Conservation (phyloP, 1,139 yeast genomes). For the Geotrichum candidum region DNA sequence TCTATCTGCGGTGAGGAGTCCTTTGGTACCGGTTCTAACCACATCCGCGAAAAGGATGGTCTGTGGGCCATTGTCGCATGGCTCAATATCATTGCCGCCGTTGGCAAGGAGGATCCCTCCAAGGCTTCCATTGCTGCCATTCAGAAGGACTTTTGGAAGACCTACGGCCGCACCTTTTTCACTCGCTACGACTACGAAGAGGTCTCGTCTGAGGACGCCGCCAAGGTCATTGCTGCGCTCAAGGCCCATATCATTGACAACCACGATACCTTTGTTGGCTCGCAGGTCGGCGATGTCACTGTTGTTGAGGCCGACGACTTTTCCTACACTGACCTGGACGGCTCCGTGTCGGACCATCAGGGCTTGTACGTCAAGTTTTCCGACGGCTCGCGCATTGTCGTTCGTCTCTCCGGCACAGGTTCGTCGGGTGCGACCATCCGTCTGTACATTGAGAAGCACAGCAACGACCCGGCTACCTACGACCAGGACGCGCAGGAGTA, state of each 20-base stretch:
- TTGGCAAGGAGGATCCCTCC: constrained; percentile 45
- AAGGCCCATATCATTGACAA: constrained; percentile 42
- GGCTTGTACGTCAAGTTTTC: constrained; percentile 80
- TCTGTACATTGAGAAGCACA: constrained; percentile 82
- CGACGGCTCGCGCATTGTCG: constrained; percentile 80
- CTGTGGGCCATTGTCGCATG: constrained; percentile 97
- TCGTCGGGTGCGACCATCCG: constrained; percentile 97
- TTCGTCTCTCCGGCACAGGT: constrained; percentile 95
- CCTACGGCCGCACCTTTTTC: constrained; percentile 95
- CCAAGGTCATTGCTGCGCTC: constrained; percentile 56
- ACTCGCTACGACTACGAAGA: constrained; percentile 93
- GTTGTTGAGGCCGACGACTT: constrained; percentile 81
- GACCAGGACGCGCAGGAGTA: constrained; percentile 58
- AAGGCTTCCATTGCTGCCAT: constrained; percentile 69
- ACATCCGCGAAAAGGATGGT: constrained; percentile 96
- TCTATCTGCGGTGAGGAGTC: constrained; percentile 98
- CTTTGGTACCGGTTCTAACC: constrained; percentile 96
- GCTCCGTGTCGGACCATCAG: constrained; percentile 84
- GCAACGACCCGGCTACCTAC: constrained; percentile 51
- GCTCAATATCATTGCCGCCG: constrained; percentile 89
- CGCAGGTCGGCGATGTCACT: constrained; percentile 44
- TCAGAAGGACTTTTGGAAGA: constrained; percentile 81
- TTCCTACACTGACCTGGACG: constrained; percentile 90
- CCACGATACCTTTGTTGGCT: constrained; percentile 41
- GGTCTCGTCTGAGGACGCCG: constrained; percentile 71